Evolutionary conservation across 129 eudicot genomes (phyloP), one percentile per base, ranked within the genome.

Genomic region (Flaveria robusta): DNA sequence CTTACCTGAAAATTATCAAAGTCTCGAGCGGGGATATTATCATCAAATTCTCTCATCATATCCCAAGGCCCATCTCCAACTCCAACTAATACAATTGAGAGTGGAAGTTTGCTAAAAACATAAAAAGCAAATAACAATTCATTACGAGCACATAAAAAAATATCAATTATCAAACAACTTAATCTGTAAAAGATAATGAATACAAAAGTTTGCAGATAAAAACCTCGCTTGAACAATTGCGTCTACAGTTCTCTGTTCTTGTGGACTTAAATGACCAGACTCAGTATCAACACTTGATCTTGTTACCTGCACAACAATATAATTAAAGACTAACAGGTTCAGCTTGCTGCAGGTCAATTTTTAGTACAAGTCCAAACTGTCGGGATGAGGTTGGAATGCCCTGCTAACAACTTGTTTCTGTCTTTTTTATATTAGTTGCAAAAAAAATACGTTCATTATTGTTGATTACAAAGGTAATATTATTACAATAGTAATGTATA

Each of bases 51-150:
- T 74, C 60, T 91, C 99, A 95, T 95, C 90, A 80, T 95, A 78
- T 95, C 99, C 99, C 99, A 95, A 8, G 99, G 99, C 70, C 99
- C 99, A 83, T 95, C 99, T 65, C 97, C 99, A 70, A 95, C 99
- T 77, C 99, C 99, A 71, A 95, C 99, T 67, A 95, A 79, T 56
- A 95, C 74, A 55, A 95, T 89, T 59, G 99, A 95, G 58, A 95
- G 84, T 77, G 99, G 99, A 78, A 89, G 86, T 76, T 95, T 91
- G 89, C 99, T 95, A 88, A 23, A 82, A 68, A 63, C 9, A 10
- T 34, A 39, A 27, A 12, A 60, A 34, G 47, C 45, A 1, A 7
- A 29, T 20, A 26, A 34, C 14, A 70, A 22, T 70, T 69, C 58
- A 56, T 55, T 58, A 68, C 18, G 60, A 68, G 50, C 31, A 77